These are phyloP conservation scores for Sugiyamaella grinbergsii DNA, from an alignment of 1,139 yeast species.

Conservation along the genomic window DNA sequence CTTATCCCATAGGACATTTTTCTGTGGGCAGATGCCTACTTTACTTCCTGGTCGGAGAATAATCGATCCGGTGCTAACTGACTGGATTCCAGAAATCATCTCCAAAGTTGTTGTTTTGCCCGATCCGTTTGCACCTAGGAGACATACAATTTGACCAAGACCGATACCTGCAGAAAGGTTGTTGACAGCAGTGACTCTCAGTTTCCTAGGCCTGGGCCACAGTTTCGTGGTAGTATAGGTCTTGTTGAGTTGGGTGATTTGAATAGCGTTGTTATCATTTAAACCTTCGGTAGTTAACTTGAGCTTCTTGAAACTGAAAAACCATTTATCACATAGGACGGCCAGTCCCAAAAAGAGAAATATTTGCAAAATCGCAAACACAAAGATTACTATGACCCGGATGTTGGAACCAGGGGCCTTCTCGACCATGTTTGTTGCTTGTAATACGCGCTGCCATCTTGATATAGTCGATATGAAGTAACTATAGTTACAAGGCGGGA, in stretches of 20 bases:
- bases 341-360: slow-evolving; percentile 36
- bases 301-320: slow-evolving; percentile 34
- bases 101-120: slow-evolving; percentile 47
- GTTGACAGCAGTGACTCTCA: slow-evolving; percentile 39
- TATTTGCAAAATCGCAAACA: slow-evolving; percentile 40
- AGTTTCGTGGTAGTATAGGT: slow-evolving; percentile 26
- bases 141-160: slow-evolving; percentile 41
- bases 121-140: slow-evolving; percentile 46
- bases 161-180: slow-evolving; percentile 35
- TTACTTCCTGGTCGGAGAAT: slow-evolving; percentile 35
- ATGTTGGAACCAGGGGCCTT: slow-evolving; percentile 37
- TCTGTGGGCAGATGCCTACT: slow-evolving; percentile 45
- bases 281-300: slow-evolving; percentile 20
- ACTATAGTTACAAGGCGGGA: slow-evolving; percentile 44
- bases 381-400: slow-evolving; percentile 37
- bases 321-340: slow-evolving; percentile 31
- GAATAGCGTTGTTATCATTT: slow-evolving; percentile 29
- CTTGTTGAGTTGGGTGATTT: slow-evolving; percentile 33
- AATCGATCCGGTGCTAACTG: slow-evolving; percentile 37
- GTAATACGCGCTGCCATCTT: slow-evolving; percentile 34
- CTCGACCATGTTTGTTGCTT: slow-evolving; percentile 34
- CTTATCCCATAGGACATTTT: slow-evolving; percentile 44
- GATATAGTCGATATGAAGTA: slow-evolving; percentile 39
- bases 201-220: slow-evolving; percentile 21
- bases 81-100: slow-evolving; percentile 44